Evolutionary conservation across 352 stramenopile species (phyloP).

Genomic region (Globisporangium solare): DNA sequence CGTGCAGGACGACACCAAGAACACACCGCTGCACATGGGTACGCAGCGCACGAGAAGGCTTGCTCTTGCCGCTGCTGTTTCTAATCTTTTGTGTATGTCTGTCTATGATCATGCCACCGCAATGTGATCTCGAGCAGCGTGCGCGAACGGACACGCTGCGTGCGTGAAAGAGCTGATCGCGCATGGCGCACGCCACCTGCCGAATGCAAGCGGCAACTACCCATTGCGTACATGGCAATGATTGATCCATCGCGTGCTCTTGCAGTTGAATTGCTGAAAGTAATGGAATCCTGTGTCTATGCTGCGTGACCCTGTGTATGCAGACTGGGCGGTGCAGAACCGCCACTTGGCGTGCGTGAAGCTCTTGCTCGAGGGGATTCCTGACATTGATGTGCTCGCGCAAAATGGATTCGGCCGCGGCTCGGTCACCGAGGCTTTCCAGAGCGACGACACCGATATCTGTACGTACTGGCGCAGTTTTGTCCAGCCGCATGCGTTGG

Average conservation of each 20-base stretch:
- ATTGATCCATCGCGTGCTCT: neutral
- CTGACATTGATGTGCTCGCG: slow-evolving; percentile 76
- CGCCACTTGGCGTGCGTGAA: slow-evolving; percentile 80
- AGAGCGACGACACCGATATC: slow-evolving; percentile 81
- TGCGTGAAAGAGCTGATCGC: slow-evolving; percentile 62
- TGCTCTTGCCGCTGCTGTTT: neutral
- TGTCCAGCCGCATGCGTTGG: neutral
- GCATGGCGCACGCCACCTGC: slow-evolving; percentile 48
- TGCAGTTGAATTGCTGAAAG: neutral
- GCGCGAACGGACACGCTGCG: slow-evolving; percentile 66
- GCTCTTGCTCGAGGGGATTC: slow-evolving; percentile 53
- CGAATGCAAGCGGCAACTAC: slow-evolving; percentile 70
- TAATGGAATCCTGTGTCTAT: neutral
- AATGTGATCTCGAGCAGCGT: slow-evolving; percentile 30
- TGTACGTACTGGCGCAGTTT: slow-evolving; percentile 31
- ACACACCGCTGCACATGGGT: slow-evolving; percentile 87
- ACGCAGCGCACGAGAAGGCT: neutral
- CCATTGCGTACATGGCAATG: slow-evolving; percentile 53
- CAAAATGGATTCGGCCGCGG: slow-evolving; percentile 81
- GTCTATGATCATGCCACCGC: too few relatives aligned
- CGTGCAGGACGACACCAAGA: slow-evolving; percentile 64
- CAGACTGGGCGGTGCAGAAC: slow-evolving; percentile 88
- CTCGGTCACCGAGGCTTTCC: slow-evolving; percentile 80
- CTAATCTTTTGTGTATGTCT: neutral
- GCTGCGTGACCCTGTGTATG: neutral